Evolutionary conservation across 2,329 filamentous ascomycete species (phyloP).

Genomic region (Fusarium palustre): DNA sequence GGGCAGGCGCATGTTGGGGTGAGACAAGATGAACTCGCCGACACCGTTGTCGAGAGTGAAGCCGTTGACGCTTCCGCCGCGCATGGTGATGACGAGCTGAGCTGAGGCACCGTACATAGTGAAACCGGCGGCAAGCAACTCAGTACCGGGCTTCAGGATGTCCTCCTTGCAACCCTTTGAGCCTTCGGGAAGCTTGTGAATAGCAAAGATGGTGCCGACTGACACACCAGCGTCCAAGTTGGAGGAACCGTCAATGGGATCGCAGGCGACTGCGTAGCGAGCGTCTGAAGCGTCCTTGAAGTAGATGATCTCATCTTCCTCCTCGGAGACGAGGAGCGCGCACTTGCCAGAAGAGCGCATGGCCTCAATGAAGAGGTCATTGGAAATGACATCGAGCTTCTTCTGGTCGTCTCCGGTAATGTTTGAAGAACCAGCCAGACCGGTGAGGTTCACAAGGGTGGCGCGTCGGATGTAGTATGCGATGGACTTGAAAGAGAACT

Average conservation of each 20-base stretch:
- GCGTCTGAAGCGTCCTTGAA: slow-evolving; percentile 81
- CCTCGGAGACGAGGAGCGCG: slow-evolving; percentile 94
- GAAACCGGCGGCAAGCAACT: slow-evolving; percentile 95
- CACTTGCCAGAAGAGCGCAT: slow-evolving; percentile 95
- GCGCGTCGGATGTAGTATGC: slow-evolving; percentile 98
- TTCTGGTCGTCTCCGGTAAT: slow-evolving; percentile 98
- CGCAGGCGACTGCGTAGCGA: slow-evolving; percentile 96
- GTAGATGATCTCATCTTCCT: slow-evolving; percentile 92
- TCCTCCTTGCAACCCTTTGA: slow-evolving; percentile 83
- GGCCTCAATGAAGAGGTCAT: slow-evolving; percentile 95
- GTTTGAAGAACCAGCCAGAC: slow-evolving; percentile 94
- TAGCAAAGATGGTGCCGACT: slow-evolving; percentile 95
- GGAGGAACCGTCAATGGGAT: slow-evolving; percentile 97
- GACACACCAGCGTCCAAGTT: slow-evolving; percentile 98
- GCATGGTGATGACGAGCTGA: slow-evolving; percentile 97
- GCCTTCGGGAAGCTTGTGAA: slow-evolving; percentile 88
- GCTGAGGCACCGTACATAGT: slow-evolving; percentile 99
- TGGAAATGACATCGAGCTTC: slow-evolving; percentile 99
- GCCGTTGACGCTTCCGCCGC: slow-evolving; percentile 89
- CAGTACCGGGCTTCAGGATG: slow-evolving; percentile 87
- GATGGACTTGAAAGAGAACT: slow-evolving; percentile 99
- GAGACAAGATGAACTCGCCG: slow-evolving; percentile 98
- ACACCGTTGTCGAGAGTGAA: slow-evolving; percentile 98
- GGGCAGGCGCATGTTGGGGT: slow-evolving; percentile 93
- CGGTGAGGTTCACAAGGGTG: slow-evolving; percentile 93